Evolutionary conservation across 257 asterid species (phyloP).

Genomic region (Catharanthus roseus): DNA sequence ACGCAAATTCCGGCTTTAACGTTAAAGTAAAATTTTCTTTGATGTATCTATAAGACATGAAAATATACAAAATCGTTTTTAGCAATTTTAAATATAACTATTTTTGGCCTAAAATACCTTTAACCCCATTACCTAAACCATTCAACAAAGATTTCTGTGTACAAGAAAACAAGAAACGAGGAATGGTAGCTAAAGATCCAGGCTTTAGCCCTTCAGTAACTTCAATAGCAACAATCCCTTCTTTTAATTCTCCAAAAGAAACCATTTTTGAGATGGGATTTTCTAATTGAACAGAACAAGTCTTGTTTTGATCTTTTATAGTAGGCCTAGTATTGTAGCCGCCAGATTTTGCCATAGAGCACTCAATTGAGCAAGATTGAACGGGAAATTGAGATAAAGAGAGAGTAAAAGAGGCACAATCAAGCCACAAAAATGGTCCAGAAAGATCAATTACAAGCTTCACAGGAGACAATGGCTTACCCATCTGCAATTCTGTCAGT

Average conservation of each 20-base stretch:
- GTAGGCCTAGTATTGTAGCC: conserved; percentile 18
- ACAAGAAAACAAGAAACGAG: conserved; percentile 51
- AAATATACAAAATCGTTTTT: too few species aligned
- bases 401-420: conserved; percentile 20
- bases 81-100: too few species aligned
- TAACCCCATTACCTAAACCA: conserved; percentile 49
- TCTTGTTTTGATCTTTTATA: conserved; percentile 19
- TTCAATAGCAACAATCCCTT: conserved; percentile 34
- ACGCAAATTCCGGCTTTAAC: too few species aligned
- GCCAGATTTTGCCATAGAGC: conserved; percentile 52
- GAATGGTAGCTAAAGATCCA: conserved; percentile 39
- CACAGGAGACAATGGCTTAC: conserved; percentile 25
- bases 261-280: conserved; percentile 49
- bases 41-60: too few species aligned
- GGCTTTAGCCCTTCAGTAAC: conserved; percentile 44
- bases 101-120: conserved; percentile 66
- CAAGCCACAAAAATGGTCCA: conserved; percentile 52
- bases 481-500: conserved; percentile 39
- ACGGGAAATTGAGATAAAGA: conserved; percentile 32
- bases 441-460: conserved; percentile 54
- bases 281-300: conserved; percentile 40
- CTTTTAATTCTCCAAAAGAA: conserved; percentile 38
- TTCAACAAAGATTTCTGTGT: conserved; percentile 40
- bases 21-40: too few species aligned
- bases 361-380: conserved; percentile 44